Base-by-base conservation (phyloP, 1,139 yeast species). In the Saccharomycopsis crataegensis region DNA sequence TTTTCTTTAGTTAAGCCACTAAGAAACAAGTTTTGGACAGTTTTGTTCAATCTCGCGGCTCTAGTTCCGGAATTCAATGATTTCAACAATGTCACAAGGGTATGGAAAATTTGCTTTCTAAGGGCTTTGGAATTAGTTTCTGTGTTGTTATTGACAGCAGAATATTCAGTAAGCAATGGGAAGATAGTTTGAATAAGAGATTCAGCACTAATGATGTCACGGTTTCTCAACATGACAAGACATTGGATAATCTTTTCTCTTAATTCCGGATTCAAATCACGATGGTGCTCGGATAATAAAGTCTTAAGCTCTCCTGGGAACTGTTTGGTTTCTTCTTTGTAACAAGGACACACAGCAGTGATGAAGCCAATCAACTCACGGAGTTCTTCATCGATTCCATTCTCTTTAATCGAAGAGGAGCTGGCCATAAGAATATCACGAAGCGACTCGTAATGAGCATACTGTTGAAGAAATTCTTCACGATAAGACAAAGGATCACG, bases 391-490 rank as follows among this genome's bases (percentile, higher is more conserved):
- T 61, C 61, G 56, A 63, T 58, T 14, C 69, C 67, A 50, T 63
- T 57, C 16, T 65, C 62, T 8, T 49, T 51, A 36, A 63, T 60
- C 17, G 59, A n/a, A 12, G 38, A 42, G 0, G 77, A 74, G 67
- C 84, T 82, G 61, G 79, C 72, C 67, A 88, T 72, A 64, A 88
- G 89, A 58, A 94, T 85, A 65, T 91, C 97, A 66, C 96, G 74
- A 55, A 90, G 72, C 1, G 98, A 86, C 66, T 86, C 90, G 68
- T 93, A 93, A 67, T 94, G 99, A 53, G 93, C 79, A 67, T 84
- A 89, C 67, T 94, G 99, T 63, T 90, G 94, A 50, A 84, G 67
- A 68, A 93, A 93, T 69, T 93, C 99, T 68, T 94, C 99, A 59
- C 82, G 81, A 68, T 93, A 94, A 0, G 98, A 89, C 57, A 80